Conservation (phyloP, 495 filamentous ascomycete genomes). For the Aspergillus nidulans region DNA sequence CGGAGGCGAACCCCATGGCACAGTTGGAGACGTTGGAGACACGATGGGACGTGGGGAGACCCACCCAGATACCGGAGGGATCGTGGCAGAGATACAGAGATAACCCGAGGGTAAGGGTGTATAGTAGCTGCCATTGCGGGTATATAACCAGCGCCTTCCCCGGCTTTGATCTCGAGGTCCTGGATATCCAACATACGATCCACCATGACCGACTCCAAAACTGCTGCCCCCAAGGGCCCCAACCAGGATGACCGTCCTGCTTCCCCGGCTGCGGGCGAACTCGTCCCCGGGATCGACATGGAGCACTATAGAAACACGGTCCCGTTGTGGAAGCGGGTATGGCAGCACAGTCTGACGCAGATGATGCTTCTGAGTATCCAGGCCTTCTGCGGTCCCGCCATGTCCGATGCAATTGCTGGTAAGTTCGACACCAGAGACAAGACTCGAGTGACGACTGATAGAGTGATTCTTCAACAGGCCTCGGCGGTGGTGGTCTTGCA, state of each 20-base stretch:
- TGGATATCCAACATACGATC: neutral
- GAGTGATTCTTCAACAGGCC: slow-evolving; percentile 16
- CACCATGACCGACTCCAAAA: slow-evolving; percentile 19
- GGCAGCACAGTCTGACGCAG: slow-evolving; percentile 31
- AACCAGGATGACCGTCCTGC: neutral
- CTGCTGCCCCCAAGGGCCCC: neutral
- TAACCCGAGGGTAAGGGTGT: neutral
- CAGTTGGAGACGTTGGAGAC: neutral
- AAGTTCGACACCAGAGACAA: neutral
- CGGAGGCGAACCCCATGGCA: slow-evolving; percentile 12
- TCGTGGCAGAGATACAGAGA: neutral
- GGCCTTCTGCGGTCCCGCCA: slow-evolving; percentile 19
- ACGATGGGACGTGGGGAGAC: slow-evolving; percentile 3
- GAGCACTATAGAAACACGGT: slow-evolving; percentile 14
- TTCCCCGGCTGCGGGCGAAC: neutral
- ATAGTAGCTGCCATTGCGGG: neutral
- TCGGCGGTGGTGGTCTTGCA: slow-evolving; percentile 30
- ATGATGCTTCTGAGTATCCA: slow-evolving; percentile 26
- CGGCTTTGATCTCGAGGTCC: neutral
- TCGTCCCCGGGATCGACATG: neutral
- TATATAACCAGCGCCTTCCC: neutral
- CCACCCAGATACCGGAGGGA: neutral
- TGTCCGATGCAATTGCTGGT: slow-evolving; percentile 28
- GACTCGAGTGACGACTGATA: neutral
- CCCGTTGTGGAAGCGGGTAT: slow-evolving; percentile 25